A percentile compares a stretch with the other conserved stretches of the same genome.
Evolutionary conservation across 2,329 filamentous ascomycete genomes (phyloP).

Genomic region (Penicillium glabrum): DNA sequence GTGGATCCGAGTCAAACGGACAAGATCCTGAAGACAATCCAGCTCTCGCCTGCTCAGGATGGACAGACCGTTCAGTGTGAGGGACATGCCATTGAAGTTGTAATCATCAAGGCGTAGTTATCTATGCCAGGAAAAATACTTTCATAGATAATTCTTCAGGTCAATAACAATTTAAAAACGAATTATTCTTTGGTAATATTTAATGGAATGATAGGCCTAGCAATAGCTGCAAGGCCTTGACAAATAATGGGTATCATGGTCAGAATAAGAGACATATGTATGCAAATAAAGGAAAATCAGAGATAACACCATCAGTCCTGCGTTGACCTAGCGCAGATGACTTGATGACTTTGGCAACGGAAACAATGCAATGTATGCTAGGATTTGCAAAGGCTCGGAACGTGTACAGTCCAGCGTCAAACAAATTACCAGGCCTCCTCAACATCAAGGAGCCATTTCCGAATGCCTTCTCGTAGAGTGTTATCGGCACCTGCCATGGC

Average conservation of each 20-base stretch:
- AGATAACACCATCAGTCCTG: background rate
- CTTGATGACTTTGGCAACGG: background rate
- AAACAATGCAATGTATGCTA: constrained; percentile 9
- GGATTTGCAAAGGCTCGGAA: background rate
- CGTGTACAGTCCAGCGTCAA: background rate
- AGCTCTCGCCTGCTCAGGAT: constrained; percentile 11
- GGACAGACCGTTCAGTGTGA: constrained; percentile 18
- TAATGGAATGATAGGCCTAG: background rate
- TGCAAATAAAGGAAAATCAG: constrained; percentile 11
- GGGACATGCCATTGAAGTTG: constrained; percentile 22
- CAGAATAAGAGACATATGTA: constrained; percentile 12
- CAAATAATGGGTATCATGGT: constrained; percentile 25
- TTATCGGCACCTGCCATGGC: constrained; percentile 45
- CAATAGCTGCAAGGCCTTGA: constrained; percentile 4
- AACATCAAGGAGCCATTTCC: constrained; percentile 55
- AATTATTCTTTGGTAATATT: background rate
- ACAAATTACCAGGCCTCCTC: constrained; percentile 43
- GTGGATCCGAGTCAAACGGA: constrained; percentile 27
- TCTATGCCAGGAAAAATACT: background rate
- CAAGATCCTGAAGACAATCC: constrained; percentile 25
- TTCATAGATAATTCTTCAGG: background rate
- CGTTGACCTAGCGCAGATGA: background rate
- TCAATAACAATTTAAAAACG: background rate
- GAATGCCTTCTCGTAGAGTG: constrained; percentile 56
- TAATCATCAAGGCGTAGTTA: background rate